A percentile compares a stretch with the other conserved stretches of the same genome.
phyloP scores from a whole-genome alignment of 352 stramenopile species.

The Phytophthora vignae region DNA sequence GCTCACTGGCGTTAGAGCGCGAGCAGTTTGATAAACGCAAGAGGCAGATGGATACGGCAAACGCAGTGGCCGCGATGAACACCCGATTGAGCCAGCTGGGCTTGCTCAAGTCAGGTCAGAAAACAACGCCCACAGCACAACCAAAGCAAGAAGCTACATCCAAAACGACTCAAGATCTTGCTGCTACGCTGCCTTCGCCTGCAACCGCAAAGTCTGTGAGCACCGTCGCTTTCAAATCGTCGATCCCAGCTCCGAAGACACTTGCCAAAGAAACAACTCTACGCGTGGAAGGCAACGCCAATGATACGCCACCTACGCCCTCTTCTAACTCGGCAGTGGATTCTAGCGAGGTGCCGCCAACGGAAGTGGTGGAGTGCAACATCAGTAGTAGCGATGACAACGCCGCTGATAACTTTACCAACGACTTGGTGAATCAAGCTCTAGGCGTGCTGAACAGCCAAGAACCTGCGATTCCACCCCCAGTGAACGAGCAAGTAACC shows the following conservation, averaged over 20 bases:
- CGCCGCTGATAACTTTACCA: conserved; percentile 5
- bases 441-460: conserved; percentile 43
- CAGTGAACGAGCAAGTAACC: conserved; percentile 10
- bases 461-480: conserved; percentile 19
- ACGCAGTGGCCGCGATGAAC: conserved; percentile 83
- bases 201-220: neutral
- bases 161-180: neutral
- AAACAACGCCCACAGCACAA: conserved; percentile 8
- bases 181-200: neutral
- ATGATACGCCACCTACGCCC: neutral
- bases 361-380: neutral
- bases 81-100: conserved; percentile 68
- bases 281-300: neutral
- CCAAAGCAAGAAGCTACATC: neutral
- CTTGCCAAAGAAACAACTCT: neutral
- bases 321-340: neutral
- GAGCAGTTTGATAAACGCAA: conserved; percentile 76
- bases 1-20: conserved; percentile 67
- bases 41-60: conserved; percentile 77
- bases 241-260: neutral
- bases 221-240: neutral
- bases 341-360: neutral
- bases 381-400: conserved; percentile 6
- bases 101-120: conserved; percentile 38
- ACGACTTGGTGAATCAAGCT: conserved; percentile 37